These are phyloP conservation scores for Neoarthrinium moseri DNA, from an alignment of 2,329 filamentous ascomycete species.

Conservation along the genomic window DNA sequence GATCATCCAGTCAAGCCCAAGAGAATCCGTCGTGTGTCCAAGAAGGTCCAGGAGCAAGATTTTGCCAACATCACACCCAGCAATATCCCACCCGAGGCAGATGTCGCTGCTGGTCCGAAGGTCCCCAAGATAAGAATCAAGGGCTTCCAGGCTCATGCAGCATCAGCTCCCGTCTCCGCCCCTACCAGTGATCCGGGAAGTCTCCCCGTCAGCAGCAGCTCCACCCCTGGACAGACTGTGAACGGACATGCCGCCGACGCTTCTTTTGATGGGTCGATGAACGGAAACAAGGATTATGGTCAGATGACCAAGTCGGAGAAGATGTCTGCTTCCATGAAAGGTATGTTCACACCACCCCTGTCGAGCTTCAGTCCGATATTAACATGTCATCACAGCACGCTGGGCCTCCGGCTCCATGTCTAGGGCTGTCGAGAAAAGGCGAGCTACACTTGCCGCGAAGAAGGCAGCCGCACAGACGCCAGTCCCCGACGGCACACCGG, in stretches of 20 bases:
- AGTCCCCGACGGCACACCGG: conserved; percentile 13
- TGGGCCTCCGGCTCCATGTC: conserved; percentile 63
- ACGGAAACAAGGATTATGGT: conserved; percentile 52
- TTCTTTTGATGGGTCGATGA: conserved; percentile 32
- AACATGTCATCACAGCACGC: conserved; percentile 42
- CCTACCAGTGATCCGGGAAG: conserved; percentile 18
- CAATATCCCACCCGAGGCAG: conserved; percentile 10
- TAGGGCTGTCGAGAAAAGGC: conserved; percentile 58
- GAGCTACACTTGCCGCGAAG: conserved; percentile 59
- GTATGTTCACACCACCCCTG: conserved; percentile 35
- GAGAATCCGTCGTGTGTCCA: conserved; percentile 23
- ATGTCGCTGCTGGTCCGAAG: conserved; percentile 15
- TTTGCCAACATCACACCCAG: conserved; percentile 13
- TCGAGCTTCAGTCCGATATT: background rate
- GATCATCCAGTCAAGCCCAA: conserved; percentile 26
- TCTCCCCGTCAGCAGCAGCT: conserved; percentile 14
- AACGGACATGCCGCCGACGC: conserved; percentile 17
- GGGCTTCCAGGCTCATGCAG: conserved; percentile 20
- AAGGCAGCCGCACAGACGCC: conserved; percentile 42
- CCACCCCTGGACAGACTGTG: conserved; percentile 9
- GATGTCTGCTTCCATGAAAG: conserved; percentile 66
- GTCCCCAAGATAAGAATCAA: conserved; percentile 33
- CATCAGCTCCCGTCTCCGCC: background rate
- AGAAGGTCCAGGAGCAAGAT: conserved; percentile 24
- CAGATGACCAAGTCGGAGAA: conserved; percentile 65